Base-by-base conservation (phyloP, 192 early-diverging fungal species). In the Chytriomyces sp. region DNA sequence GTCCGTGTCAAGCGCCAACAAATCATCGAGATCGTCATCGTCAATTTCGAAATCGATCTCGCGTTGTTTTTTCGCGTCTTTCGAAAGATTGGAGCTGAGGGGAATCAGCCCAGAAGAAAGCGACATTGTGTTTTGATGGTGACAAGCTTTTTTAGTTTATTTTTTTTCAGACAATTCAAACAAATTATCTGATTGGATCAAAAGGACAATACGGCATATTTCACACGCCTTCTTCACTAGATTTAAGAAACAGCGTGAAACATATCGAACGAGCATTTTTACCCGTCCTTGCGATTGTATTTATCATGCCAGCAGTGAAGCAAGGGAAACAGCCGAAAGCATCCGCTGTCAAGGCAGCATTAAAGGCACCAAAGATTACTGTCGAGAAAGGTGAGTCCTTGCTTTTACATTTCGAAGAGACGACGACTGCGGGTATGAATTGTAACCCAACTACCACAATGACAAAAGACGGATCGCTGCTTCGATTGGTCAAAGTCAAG, bases 11-110 rank as follows among this genome's bases (percentile, higher is more conserved):
- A 73, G 50, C 10, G n/a, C 72, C 23, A 73, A 44, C 61, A 73
- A 62, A 62, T 73, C 72, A 9, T 73, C 45, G 18, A 73, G 44
- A 63, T 73, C 72, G 50, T 73, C 72, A 45, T 73, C 72, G 43
- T 73, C 44, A 45, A 73, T 59, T 45, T 73, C 72, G 72, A 73
- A 73, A 45, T 73, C 72, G 2, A 70, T 26, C 26, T 68, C 35
- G 47, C 20, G 13, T 16, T 44, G 7, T 9, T 26, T 47, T 46
- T 60, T 73, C 9, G 61, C 61, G 23, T 57, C 20, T 57, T 13
- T 20, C 20, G 72, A 11, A 16, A 35, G 57, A 13, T 35, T 61
- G 18, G 60, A 4, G 7, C 60, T 18, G 8, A 73, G 7, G 9
- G 72, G 72, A 16, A 73, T 73, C 7, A 73, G 53, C 35, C 72